Conservation (phyloP, 108 stramenopile genomes). For the Fistulifera solaris region DNA sequence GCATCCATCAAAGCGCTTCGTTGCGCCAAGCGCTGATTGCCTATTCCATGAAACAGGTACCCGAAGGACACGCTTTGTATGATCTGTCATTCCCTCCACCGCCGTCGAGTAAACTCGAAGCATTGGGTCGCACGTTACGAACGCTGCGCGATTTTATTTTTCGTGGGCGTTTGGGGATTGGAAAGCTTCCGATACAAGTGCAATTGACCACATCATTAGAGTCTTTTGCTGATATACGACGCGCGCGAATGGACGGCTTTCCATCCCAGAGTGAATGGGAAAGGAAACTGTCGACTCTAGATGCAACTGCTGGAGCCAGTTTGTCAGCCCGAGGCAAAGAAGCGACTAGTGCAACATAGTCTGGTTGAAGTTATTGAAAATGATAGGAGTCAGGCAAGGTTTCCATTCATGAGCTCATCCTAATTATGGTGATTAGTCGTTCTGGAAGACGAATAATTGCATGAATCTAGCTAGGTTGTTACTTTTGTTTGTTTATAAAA, state of each 20-base stretch:
- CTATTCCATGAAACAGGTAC: conserved; percentile 56
- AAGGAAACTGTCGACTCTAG: neutral
- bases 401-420: too few species aligned
- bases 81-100: conserved; percentile 66
- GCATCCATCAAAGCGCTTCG: conserved; percentile 9
- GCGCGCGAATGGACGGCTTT: conserved; percentile 44
- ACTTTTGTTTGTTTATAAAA: too few species aligned
- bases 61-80: conserved; percentile 62
- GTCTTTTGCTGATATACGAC: conserved; percentile 45
- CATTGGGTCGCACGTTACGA: conserved; percentile 19
- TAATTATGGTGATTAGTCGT: too few species aligned
- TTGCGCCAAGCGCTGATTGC: conserved; percentile 20
- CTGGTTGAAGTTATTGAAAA: too few species aligned
- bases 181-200: conserved; percentile 50
- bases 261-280: conserved; percentile 27
- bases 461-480: too few species aligned
- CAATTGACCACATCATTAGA: conserved; percentile 41
- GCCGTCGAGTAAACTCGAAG: conserved; percentile 14
- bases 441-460: too few species aligned
- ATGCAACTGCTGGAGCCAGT: neutral
- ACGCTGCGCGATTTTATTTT: conserved; percentile 43
- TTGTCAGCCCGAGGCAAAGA: too few species aligned
- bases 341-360: too few species aligned
- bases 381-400: too few species aligned
- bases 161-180: conserved; percentile 56